phyloP scores from a whole-genome alignment of 495 filamentous ascomycete genomes.

The Sporormia fimetaria region DNA sequence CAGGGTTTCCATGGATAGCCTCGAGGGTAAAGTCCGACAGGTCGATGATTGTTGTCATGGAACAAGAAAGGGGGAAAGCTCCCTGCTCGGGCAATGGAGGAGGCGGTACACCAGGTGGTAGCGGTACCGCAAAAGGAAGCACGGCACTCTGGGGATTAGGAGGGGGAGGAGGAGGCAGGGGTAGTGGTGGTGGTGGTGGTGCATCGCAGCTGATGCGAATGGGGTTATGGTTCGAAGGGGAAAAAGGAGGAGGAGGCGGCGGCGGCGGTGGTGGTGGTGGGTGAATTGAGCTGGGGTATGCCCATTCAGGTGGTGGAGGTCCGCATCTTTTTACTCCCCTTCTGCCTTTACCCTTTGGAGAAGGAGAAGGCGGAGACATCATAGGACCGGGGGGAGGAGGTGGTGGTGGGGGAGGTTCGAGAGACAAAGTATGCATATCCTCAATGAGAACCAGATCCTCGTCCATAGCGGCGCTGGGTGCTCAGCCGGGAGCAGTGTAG shows the following conservation, averaged over 20 bases:
- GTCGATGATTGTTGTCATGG: too few species aligned
- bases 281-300: not conserved
- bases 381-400: conserved; percentile 26
- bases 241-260: conserved; percentile 5
- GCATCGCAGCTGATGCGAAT: too few species aligned
- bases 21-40: conserved; percentile 3
- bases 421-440: too few species aligned
- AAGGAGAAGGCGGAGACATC: conserved; percentile 6
- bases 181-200: conserved; percentile 5
- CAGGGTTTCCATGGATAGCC: conserved; percentile 6
- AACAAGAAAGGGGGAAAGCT: too few species aligned
- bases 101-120: too few species aligned
- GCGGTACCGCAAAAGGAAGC: too few species aligned
- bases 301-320: conserved; percentile 6
- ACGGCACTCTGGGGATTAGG: too few species aligned
- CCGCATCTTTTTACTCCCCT: not conserved
- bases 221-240: conserved; percentile 3
- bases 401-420: too few species aligned
- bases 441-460: too few species aligned
- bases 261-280: conserved; percentile 9
- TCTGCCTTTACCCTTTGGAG: conserved; percentile 3
- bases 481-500: too few species aligned
- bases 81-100: too few species aligned
- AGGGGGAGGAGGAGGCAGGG: not conserved
- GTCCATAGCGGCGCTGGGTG: too few species aligned